These are phyloP conservation scores for Coleophoma cylindrospora DNA, from an alignment of 2,329 filamentous ascomycete species.

Conservation along the genomic window DNA sequence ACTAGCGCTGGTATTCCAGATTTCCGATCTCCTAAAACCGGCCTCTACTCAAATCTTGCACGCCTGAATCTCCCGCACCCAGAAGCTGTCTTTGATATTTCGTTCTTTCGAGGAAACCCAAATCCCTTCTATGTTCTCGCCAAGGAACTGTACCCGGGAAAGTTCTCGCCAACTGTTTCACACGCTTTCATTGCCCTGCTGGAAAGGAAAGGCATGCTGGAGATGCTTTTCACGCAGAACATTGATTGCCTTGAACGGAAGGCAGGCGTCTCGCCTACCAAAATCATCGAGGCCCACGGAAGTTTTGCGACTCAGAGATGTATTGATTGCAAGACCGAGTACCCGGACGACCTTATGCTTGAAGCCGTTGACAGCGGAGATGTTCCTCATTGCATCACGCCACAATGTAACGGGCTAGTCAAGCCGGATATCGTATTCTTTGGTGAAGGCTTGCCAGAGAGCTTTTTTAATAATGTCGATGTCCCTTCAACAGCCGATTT, in stretches of 20 bases:
- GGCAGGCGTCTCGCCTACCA: slow-evolving; percentile 75
- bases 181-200: slow-evolving; percentile 86
- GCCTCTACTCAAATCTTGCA: slow-evolving; percentile 88
- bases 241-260: slow-evolving; percentile 91
- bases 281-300: slow-evolving; percentile 90
- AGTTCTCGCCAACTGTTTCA: slow-evolving; percentile 81
- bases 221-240: slow-evolving; percentile 94
- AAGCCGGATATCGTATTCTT: slow-evolving; percentile 83
- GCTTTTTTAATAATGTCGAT: slow-evolving; percentile 56
- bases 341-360: slow-evolving; percentile 70
- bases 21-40: slow-evolving; percentile 89
- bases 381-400: slow-evolving; percentile 63
- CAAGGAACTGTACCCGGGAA: slow-evolving; percentile 86
- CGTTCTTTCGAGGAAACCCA: slow-evolving; percentile 80
- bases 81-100: slow-evolving; percentile 91
- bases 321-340: slow-evolving; percentile 76
- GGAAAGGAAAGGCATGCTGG: slow-evolving; percentile 69
- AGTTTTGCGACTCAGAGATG: slow-evolving; percentile 90
- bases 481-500: slow-evolving; percentile 64
- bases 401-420: slow-evolving; percentile 67
- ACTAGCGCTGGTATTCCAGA: slow-evolving; percentile 79
- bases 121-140: slow-evolving; percentile 89
- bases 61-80: slow-evolving; percentile 81
- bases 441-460: slow-evolving; percentile 63
- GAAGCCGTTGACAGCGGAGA: slow-evolving; percentile 59